Base-by-base conservation (phyloP, 768 basidiomycete species). In the Krasilnikovozyma curviuscula region DNA sequence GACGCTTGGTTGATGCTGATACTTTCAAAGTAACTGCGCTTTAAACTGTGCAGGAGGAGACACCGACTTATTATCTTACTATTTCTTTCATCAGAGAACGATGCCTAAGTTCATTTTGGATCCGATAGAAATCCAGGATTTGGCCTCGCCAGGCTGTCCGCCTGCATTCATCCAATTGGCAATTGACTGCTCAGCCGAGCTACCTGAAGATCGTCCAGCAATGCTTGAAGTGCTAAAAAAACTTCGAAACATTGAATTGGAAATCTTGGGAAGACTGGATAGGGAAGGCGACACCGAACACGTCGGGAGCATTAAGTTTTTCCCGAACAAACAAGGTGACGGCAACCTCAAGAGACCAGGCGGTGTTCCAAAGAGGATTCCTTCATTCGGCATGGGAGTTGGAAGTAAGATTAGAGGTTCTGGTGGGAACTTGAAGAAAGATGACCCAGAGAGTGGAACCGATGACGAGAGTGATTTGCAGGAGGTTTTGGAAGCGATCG, bases 81-180 rank as follows among this genome's bases (percentile, higher is more conserved):
- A 39, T 16, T 21, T 5, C 31, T 21, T 21, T 52, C 79, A 81
- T 63, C 78, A 84, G 65, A 77, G 91, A 4, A 67, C 70, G 3
- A 74, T 84, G 0, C 89, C 91, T 0, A 65, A 68, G 0, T 95
- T 88, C 67, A 76, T 73, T 1, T 72, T 95, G 46, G 83, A 91
- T 54, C 53, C 65, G 0, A 73, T 70, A 0, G 88, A 98, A 63
- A 73, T 93, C 16, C 71, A 69, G 42, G 65, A 64, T 30, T 69
- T 75, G 18, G 81, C 79, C 6, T 79, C 72, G 48, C 66, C 76
- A 0, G 81, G 76, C 14, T 89, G 83, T 59, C 91, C 91, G 2
- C 67, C 74, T 5, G 75, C 72, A 0, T 81, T 95, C 59, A 68
- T 86, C 43, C 62, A 73, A 30, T 74, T 98, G 32, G 77, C 78